Conservation (phyloP, 768 basidiomycete genomes). For the Suillus luteus region DNA sequence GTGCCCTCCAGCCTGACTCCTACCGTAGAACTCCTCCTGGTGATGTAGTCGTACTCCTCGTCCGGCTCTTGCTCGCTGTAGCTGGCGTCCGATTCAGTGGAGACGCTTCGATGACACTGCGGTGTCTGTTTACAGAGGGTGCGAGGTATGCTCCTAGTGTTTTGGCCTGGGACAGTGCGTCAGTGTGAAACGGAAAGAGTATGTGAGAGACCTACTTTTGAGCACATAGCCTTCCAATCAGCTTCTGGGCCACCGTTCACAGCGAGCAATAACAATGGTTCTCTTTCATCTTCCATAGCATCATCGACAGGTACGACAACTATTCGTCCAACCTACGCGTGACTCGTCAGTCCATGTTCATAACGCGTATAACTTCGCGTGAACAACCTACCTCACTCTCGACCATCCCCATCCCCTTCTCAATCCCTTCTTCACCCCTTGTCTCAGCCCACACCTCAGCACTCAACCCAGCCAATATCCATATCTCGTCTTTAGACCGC, state of each 20-base stretch:
- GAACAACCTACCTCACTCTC: slow-evolving; percentile 67
- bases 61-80: slow-evolving; percentile 25
- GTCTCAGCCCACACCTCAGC: slow-evolving; percentile 82
- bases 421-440: slow-evolving; percentile 41
- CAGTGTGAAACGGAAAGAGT: background rate
- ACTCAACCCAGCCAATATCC: slow-evolving; percentile 70
- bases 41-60: slow-evolving; percentile 31
- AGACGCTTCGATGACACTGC: slow-evolving; percentile 26
- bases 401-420: slow-evolving; percentile 53
- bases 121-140: slow-evolving; percentile 40
- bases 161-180: slow-evolving; percentile 25
- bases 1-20: background rate
- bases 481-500: slow-evolving; percentile 70
- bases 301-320: slow-evolving; percentile 63
- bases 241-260: slow-evolving; percentile 61
- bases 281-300: slow-evolving; percentile 30
- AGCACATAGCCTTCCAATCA: slow-evolving; percentile 66
- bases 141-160: slow-evolving; percentile 36
- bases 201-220: slow-evolving; percentile 48
- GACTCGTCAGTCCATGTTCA: slow-evolving; percentile 1
- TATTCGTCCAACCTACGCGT: slow-evolving; percentile 65
- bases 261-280: slow-evolving; percentile 70
- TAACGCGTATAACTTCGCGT: background rate
- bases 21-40: slow-evolving; percentile 22
- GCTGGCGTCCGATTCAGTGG: slow-evolving; percentile 9